phyloP scores from a whole-genome alignment of 192 early-diverging fungal species.

The Coemansia sp. region DNA sequence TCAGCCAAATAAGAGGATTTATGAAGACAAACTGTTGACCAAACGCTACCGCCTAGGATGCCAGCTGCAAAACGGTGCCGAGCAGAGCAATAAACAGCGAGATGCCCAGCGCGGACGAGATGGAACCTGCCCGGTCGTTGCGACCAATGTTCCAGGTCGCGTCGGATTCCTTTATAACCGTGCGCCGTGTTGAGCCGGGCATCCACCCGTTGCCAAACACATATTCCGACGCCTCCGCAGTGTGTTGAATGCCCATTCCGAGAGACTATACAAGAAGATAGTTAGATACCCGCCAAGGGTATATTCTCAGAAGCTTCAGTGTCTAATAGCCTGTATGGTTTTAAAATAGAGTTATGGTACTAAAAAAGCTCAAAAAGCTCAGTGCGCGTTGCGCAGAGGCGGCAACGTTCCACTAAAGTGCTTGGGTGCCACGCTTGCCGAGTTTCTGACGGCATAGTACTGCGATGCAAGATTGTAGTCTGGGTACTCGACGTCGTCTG shows the following conservation, averaged over 20 bases:
- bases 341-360: neutral
- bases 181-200: constrained; percentile 29
- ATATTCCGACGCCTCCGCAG: constrained; percentile 17
- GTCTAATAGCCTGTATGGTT: too few relatives aligned
- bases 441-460: neutral
- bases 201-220: constrained; percentile 42
- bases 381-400: neutral
- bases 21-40: neutral
- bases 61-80: constrained; percentile 26
- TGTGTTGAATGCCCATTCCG: constrained; percentile 5
- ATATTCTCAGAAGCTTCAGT: too few relatives aligned
- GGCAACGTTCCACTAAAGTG: neutral
- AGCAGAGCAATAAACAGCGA: constrained; percentile 19
- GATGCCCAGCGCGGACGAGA: constrained; percentile 19
- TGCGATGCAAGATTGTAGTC: neutral
- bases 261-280: too few relatives aligned
- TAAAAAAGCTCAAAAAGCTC: too few relatives aligned
- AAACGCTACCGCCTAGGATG: constrained; percentile 7
- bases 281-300: too few relatives aligned
- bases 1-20: neutral
- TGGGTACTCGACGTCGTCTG: neutral
- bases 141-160: constrained; percentile 29
- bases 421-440: neutral
- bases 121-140: constrained; percentile 18
- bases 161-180: constrained; percentile 23